Percentiles rank a stretch among this genome's conserved stretches.
phyloP scores from a whole-genome alignment of 1,139 yeast genomes.

The Meyerozyma guilliermondii region DNA sequence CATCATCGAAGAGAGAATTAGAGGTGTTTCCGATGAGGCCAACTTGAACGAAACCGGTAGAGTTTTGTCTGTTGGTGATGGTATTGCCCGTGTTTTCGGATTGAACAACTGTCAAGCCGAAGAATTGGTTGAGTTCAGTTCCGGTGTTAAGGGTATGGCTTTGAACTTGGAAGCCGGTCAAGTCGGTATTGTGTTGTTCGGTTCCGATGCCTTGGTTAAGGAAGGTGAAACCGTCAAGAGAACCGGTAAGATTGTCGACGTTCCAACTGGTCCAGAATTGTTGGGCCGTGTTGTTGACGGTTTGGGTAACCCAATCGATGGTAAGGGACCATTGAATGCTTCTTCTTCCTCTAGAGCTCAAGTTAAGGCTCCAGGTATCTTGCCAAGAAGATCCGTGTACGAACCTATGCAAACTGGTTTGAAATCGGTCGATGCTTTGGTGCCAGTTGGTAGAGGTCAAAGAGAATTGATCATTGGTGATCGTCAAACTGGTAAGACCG shows the following conservation, averaged over 20 bases:
- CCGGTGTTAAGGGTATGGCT: slow-evolving; percentile 99
- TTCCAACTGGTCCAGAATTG: slow-evolving; percentile 97
- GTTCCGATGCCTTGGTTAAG: slow-evolving; percentile 97
- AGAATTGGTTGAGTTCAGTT: slow-evolving; percentile 98
- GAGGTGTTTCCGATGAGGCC: slow-evolving; percentile 98
- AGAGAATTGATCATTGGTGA: slow-evolving; percentile 99
- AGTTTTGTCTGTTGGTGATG: slow-evolving; percentile 99
- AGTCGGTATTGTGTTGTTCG: slow-evolving; percentile 99
- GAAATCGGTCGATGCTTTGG: slow-evolving; percentile 98
- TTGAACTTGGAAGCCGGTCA: slow-evolving; percentile 99
- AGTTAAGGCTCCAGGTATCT: slow-evolving; percentile 99
- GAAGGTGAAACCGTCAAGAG: slow-evolving; percentile 99
- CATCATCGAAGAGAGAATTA: slow-evolving; percentile 97
- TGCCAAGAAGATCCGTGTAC: slow-evolving; percentile 97
- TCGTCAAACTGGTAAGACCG: slow-evolving; percentile 99
- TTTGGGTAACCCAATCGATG: slow-evolving; percentile 98
- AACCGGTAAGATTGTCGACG: slow-evolving; percentile 99
- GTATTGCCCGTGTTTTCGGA: slow-evolving; percentile 99
- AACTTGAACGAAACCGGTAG: slow-evolving; percentile 99
- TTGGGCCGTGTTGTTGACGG: slow-evolving; percentile 99
- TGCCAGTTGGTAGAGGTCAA: slow-evolving; percentile 99
- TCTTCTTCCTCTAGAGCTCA: slow-evolving; percentile 89
- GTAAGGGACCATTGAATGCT: slow-evolving; percentile 97
- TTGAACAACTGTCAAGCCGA: slow-evolving; percentile 99
- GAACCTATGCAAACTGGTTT: slow-evolving; percentile 99